phyloP scores from a whole-genome alignment of 768 basidiomycete species.

The Leccinum subgranulosum region DNA sequence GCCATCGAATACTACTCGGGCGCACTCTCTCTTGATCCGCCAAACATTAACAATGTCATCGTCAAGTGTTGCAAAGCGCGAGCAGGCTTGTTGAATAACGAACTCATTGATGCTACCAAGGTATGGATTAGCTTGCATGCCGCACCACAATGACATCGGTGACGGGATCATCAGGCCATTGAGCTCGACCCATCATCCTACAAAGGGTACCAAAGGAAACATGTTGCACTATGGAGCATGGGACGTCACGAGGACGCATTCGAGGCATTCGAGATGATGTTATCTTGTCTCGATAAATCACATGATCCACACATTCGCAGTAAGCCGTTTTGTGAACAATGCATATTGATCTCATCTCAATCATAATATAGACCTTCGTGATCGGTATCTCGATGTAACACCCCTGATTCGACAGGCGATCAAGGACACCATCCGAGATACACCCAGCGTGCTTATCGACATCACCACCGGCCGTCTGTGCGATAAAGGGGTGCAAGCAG shows the following conservation, averaged over 20 bases:
- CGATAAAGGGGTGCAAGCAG: background rate
- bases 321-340: background rate
- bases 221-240: background rate
- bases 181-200: background rate
- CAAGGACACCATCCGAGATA: background rate
- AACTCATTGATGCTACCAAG: background rate
- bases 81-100: background rate
- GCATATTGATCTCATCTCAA: background rate
- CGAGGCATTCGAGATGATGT: background rate
- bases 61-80: background rate
- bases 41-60: background rate
- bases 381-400: background rate
- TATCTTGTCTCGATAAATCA: background rate
- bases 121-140: background rate
- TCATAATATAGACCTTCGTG: background rate
- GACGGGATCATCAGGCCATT: background rate
- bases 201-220: background rate
- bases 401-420: background rate
- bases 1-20: background rate
- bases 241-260: background rate
- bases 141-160: background rate
- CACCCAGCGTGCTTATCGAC: background rate
- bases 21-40: background rate
- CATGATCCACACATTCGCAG: background rate
- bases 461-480: background rate